phyloP scores from a whole-genome alignment of 805 yeast species.

The Crinitomyces ghanaensis region DNA sequence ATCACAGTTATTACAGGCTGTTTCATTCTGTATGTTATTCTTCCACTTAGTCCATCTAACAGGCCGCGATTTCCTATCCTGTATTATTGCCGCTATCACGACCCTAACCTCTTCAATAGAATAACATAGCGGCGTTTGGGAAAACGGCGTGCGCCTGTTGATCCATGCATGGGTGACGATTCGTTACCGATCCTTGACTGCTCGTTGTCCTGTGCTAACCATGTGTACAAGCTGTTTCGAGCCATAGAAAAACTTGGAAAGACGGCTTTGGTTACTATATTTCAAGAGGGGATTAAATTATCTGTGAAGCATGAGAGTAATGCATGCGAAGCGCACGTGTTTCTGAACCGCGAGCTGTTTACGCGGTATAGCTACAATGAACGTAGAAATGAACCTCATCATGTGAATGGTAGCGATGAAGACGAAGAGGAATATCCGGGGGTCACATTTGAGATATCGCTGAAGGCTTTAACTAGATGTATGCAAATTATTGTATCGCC shows the following conservation, averaged over 20 bases:
- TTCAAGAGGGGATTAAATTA: constrained; percentile 41
- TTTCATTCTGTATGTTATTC: too few species aligned
- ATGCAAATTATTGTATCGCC: constrained; percentile 19
- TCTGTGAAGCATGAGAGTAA: constrained; percentile 27
- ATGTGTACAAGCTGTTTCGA: constrained; percentile 35
- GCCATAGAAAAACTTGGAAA: constrained; percentile 33
- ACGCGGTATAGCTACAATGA: constrained; percentile 13
- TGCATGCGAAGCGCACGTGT: constrained; percentile 17
- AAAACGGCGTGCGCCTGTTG: too few species aligned
- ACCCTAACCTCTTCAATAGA: too few species aligned
- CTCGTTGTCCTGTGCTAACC: constrained; percentile 34
- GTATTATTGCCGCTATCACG: too few species aligned
- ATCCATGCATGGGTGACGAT: too few species aligned
- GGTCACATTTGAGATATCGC: constrained; percentile 12
- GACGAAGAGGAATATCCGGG: constrained; percentile 1
- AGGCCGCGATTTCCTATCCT: too few species aligned
- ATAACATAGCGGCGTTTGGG: too few species aligned
- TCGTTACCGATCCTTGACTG: too few species aligned
- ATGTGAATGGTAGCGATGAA: constrained; percentile 2
- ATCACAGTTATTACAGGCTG: too few species aligned
- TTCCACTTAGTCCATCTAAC: too few species aligned
- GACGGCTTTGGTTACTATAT: constrained; percentile 33
- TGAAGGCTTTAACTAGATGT: constrained; percentile 17
- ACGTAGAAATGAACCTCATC: constrained; percentile 2
- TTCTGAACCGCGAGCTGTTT: constrained; percentile 14